Evolutionary conservation across 306 rosid species (phyloP), one percentile per base, ranked within the genome.

Genomic region (Boehmeria nivea): DNA sequence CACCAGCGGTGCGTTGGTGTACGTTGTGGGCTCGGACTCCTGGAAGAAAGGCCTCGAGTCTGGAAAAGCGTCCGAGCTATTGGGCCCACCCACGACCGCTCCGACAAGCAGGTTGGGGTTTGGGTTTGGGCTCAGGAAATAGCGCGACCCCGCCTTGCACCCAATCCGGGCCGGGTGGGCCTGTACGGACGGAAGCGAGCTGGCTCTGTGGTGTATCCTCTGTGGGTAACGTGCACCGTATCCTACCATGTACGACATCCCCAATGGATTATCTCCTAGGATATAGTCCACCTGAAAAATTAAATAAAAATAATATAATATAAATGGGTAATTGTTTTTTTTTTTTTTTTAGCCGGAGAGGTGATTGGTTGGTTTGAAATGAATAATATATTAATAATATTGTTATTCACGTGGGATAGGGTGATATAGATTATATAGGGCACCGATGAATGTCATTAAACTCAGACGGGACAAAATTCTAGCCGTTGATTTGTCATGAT

Each of bases 181-280:
- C 25, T 53, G 18, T 5, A 87, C 65, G 0, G 99, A 85, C 3
- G 99, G 99, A 10, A 93, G 68, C 0, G 99, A 93, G 65, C 99
- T 87, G 9, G 58, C 99, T 36, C 95, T 51, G 59, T 87, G 96
- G 68, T 93, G 99, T 13, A 93, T 81, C 87, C 99, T 87, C 53
- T 38, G 84, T 6, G 99, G 96, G 86, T 81, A 87, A 59, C 72
- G 88, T 16, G 77, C 61, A 26, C 99, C 99, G 23, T 87, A 87
- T 44, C 99, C 99, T 34, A 93, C 99, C 99, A 93, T 87, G 79
- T 87, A 93, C 23, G 99, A 93, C 86, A 93, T 93, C 57, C 80
- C 66, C 75, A 87, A 10, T 0, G 99, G 95, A 72, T 93, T 87
- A 60, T 93, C 95, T 23, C 99, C 99, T 0, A 87, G 84, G 71